Evolutionary conservation across 139 green algal species (phyloP), one percentile per base, ranked within the genome.

Genomic region (Picochlorum costavermella): DNA sequence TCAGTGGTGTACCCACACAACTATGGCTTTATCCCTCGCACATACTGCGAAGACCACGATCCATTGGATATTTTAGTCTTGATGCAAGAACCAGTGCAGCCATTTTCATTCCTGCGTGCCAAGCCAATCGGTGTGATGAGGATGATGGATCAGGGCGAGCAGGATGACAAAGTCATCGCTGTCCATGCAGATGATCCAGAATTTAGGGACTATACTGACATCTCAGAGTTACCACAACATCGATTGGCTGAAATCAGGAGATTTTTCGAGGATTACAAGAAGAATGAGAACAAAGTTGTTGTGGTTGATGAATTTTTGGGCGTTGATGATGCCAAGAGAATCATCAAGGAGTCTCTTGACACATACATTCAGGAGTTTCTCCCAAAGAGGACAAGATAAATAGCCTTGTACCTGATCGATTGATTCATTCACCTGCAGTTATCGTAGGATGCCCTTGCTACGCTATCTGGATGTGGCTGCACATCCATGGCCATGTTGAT

Each of bases 241-340:
- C 74, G 89, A 14, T 74, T 96, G 50, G 63, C 67, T 4, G 88
- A 95, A 63, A 95, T 96, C 64, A 81, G 73, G 63, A 69, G 85
- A 36, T 94, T 95, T 70, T 96, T 96, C 60, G 83, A 94, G 76
- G 88, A 95, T 80, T 96, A 96, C 84, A 96, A 96, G 77, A 92
- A 92, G 82, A 94, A 95, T 58, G 89, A 97, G 81, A 80, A 95
- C 78, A 97, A 97, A 79, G 66, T 89, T 50, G 91, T 97, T 3
- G 73, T 84, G 60, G 91, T 97, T 30, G 89, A 97, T 53, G 88
- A 96, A 31, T 90, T 97, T 59, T 64, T 95, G 49, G 91, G 88
- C 0, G 62, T 75, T 33, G 79, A 84, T 29, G 77, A 86, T 29
- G 88, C 91, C 25, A 70, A 81, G 25, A 79, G 85, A 64, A 77